Evolutionary conservation across 164 flowering plant genomes (phyloP).

Genomic region (Aristolochia contorta): DNA sequence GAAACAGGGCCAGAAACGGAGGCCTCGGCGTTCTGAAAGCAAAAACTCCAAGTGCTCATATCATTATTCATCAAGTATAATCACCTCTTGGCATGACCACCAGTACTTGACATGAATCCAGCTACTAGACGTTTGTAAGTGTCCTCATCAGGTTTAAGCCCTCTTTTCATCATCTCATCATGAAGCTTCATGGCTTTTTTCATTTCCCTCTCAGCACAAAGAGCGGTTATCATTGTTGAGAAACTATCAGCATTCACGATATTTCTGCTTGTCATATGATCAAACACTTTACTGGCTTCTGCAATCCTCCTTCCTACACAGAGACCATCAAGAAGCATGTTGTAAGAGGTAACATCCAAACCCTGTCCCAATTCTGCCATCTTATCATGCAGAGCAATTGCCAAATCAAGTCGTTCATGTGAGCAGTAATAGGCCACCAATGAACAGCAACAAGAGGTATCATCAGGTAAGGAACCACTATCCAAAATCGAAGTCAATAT

Average conservation of each 20-base stretch:
- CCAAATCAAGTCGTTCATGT: constrained; percentile 30
- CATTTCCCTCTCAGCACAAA: constrained; percentile 42
- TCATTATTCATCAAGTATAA: no score
- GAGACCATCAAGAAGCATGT: constrained; percentile 39
- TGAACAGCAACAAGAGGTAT: constrained; percentile 20
- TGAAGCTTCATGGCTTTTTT: constrained; percentile 71
- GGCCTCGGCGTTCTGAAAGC: no score
- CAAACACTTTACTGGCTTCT: constrained; percentile 47
- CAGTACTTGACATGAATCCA: constrained; percentile 6
- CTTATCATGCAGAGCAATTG: constrained; percentile 41
- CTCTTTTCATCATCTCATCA: constrained; percentile 67
- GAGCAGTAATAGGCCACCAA: constrained; percentile 52
- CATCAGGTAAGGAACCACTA: constrained; percentile 36
- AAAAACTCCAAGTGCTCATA: no score
- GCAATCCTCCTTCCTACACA: constrained; percentile 26
- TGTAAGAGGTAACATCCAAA: constrained; percentile 39
- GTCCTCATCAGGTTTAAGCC: constrained; percentile 53
- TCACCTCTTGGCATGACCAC: no score
- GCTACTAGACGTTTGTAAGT: constrained; percentile 44
- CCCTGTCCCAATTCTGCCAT: constrained; percentile 30
- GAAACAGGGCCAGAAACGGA: no score
- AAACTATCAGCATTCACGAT: constrained; percentile 37
- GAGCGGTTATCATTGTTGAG: constrained; percentile 38
- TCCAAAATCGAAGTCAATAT: constrained; percentile 32
- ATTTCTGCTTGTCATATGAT: constrained; percentile 42